A percentile compares a stretch with the other conserved stretches of the same genome.
These are phyloP conservation scores for Neophaeococcomyces mojaviensis DNA, from an alignment of 2,329 filamentous ascomycete species.

Conservation along the genomic window DNA sequence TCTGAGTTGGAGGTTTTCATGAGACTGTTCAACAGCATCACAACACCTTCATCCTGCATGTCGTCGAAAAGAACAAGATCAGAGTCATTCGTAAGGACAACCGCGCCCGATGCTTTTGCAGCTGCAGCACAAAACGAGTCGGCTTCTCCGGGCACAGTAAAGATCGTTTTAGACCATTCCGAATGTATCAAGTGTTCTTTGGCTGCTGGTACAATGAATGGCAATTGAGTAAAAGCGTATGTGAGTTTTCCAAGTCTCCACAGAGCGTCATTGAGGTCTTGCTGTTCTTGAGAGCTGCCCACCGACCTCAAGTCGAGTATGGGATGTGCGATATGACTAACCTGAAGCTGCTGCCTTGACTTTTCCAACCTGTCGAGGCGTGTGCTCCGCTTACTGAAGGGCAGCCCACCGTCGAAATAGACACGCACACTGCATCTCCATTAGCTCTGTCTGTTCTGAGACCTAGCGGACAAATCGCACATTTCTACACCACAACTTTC, in stretches of 20 bases:
- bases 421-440: slow-evolving; percentile 50
- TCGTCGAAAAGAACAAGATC: slow-evolving; percentile 68
- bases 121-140: slow-evolving; percentile 69
- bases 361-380: slow-evolving; percentile 55
- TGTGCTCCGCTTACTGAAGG: slow-evolving; percentile 54
- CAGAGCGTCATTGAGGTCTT: slow-evolving; percentile 11
- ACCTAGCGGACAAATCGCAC: slow-evolving; percentile 40
- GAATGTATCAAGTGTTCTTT: slow-evolving; percentile 47
- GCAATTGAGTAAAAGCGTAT: slow-evolving; percentile 44
- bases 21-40: slow-evolving; percentile 64
- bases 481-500: slow-evolving; percentile 50
- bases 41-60: slow-evolving; percentile 52
- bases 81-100: slow-evolving; percentile 75
- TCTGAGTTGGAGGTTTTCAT: slow-evolving; percentile 28
- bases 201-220: slow-evolving; percentile 70
- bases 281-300: neutral
- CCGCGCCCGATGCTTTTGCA: slow-evolving; percentile 47
- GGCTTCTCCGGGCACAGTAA: slow-evolving; percentile 74
- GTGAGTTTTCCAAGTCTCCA: slow-evolving; percentile 20
- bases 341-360: slow-evolving; percentile 49
- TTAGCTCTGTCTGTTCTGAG: slow-evolving; percentile 13
- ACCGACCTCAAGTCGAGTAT: neutral
- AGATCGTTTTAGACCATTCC: slow-evolving; percentile 33
- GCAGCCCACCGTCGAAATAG: slow-evolving; percentile 81
- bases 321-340: slow-evolving; percentile 7